These are phyloP conservation scores for Coniochaeta sp. DNA, from an alignment of 2,329 filamentous ascomycete genomes.

Conservation along the genomic window DNA sequence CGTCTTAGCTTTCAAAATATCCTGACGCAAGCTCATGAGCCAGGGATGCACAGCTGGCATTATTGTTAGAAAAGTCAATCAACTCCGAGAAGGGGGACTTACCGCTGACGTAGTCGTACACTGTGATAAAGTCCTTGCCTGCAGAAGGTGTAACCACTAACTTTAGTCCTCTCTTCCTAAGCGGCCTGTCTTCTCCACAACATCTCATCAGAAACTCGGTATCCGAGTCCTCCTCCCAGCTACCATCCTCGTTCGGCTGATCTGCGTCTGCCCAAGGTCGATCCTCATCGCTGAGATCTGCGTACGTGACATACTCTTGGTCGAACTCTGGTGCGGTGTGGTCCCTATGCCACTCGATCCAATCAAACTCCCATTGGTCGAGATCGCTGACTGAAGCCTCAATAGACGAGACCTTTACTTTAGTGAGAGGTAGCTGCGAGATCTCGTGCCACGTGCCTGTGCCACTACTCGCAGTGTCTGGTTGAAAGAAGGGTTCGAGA, in stretches of 20 bases:
- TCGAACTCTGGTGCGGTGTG: conserved; percentile 6
- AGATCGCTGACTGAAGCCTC: conserved; percentile 13
- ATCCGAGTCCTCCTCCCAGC: conserved; percentile 15
- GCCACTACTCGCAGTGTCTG: conserved; percentile 4
- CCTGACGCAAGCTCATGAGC: conserved; percentile 13
- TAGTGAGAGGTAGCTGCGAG: conserved; percentile 17
- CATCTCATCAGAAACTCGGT: conserved; percentile 16
- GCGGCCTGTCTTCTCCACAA: conserved; percentile 16
- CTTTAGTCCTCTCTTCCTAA: conserved; percentile 11
- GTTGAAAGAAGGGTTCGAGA: conserved; percentile 16
- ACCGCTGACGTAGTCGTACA: conserved; percentile 17
- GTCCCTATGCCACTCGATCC: conserved; percentile 14
- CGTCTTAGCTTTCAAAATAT: conserved; percentile 12
- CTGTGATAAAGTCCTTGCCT: conserved; percentile 15
- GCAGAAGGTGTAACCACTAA: conserved; percentile 14
- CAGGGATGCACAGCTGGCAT: conserved; percentile 17
- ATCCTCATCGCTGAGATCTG: conserved; percentile 11
- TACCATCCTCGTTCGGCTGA: conserved; percentile 13
- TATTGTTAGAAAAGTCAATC: conserved; percentile 4
- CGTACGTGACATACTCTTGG: conserved; percentile 12
- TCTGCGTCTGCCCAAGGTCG: conserved; percentile 9
- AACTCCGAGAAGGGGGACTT: conserved; percentile 4
- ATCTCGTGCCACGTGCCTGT: conserved; percentile 18
- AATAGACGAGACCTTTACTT: conserved; percentile 20
- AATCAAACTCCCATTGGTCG: conserved; percentile 16